phyloP scores from a whole-genome alignment of 805 yeast species.

The Hanseniaspora clermontiae region DNA sequence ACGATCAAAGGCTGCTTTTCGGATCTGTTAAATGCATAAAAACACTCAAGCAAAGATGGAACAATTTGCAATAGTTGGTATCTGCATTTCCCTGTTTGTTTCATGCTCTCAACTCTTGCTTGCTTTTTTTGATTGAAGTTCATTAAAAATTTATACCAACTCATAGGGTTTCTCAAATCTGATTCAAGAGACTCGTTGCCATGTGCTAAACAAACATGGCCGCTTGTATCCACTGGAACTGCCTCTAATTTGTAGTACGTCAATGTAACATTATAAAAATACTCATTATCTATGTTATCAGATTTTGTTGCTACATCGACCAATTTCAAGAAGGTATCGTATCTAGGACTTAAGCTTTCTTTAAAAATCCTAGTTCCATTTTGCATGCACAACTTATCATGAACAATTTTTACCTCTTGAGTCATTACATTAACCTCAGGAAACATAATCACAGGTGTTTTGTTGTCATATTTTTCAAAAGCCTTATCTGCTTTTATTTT shows the following conservation, averaged over 20 bases:
- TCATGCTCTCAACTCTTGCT: neutral
- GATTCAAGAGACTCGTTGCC: slow-evolving; percentile 25
- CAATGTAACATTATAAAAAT: slow-evolving; percentile 28
- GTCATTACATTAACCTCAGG: slow-evolving; percentile 76
- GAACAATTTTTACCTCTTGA: slow-evolving; percentile 34
- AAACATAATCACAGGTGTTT: slow-evolving; percentile 45
- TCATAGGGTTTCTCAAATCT: slow-evolving; percentile 19
- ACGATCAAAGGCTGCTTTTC: slow-evolving; percentile 27
- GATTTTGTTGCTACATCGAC: slow-evolving; percentile 27
- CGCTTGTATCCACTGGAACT: slow-evolving; percentile 21
- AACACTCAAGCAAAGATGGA: slow-evolving; percentile 25
- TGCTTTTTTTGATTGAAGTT: neutral
- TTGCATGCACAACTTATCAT: slow-evolving; percentile 41
- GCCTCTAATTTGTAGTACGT: slow-evolving; percentile 28
- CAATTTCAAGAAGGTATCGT: slow-evolving; percentile 41
- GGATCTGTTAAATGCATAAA: slow-evolving; percentile 15
- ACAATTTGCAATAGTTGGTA: slow-evolving; percentile 25
- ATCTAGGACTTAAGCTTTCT: slow-evolving; percentile 68
- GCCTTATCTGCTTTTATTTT: slow-evolving; percentile 28
- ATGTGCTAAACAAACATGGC: slow-evolving; percentile 30
- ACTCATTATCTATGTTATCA: slow-evolving; percentile 20
- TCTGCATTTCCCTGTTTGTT: neutral
- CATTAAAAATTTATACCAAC: neutral
- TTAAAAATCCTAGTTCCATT: slow-evolving; percentile 49
- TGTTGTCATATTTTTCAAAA: slow-evolving; percentile 18